Percentiles rank a stretch among this genome's conserved stretches.
Conservation (phyloP, 441 rosid genomes). For the Populus hybrid region DNA sequence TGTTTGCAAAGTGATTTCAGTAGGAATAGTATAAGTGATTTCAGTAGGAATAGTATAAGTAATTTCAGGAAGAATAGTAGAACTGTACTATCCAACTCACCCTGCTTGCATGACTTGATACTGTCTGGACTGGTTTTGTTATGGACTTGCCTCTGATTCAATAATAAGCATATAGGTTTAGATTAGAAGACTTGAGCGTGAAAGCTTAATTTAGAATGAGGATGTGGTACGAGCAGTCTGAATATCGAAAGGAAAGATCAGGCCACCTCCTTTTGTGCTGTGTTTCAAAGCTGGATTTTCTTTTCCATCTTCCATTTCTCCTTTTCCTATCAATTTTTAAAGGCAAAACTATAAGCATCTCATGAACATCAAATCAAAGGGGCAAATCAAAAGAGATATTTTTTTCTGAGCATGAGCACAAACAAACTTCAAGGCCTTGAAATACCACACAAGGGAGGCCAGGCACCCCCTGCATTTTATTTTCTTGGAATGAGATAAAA, state of each 20-base stretch:
- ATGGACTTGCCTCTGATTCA: background rate
- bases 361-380: no score
- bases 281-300: background rate
- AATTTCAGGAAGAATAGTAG: background rate
- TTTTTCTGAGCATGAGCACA: no score
- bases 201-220: background rate
- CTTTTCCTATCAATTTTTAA: background rate
- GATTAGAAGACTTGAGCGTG: slow-evolving; percentile 8
- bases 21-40: no score
- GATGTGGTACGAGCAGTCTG: background rate
- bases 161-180: background rate
- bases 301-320: background rate
- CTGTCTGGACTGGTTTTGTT: background rate
- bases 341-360: background rate
- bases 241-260: background rate
- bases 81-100: background rate
- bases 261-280: background rate
- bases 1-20: no score
- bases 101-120: background rate
- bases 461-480: background rate
- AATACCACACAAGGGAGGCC: no score
- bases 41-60: background rate
- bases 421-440: no score
- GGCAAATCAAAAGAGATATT: no score
- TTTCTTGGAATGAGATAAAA: no score